Evolutionary conservation across 768 basidiomycete species (phyloP).

Genomic region (Termitomyces sp.): DNA sequence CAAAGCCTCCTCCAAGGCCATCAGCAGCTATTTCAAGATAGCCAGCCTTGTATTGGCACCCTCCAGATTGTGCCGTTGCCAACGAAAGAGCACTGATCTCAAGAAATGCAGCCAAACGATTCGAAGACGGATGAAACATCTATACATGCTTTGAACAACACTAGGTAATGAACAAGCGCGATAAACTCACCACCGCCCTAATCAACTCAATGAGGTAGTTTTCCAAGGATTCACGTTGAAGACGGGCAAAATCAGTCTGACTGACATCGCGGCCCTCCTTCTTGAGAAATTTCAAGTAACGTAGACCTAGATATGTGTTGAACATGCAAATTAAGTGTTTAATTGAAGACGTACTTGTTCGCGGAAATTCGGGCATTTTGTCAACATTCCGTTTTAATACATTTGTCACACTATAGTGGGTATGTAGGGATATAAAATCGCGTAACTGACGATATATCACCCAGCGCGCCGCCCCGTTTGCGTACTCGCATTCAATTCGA

Average conservation of each 20-base stretch:
- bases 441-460: slow-evolving; percentile 92
- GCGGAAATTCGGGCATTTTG: slow-evolving; percentile 89
- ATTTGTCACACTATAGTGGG: slow-evolving; percentile 86
- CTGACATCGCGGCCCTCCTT: slow-evolving; percentile 56
- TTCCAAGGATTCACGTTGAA: slow-evolving; percentile 82
- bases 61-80: slow-evolving; percentile 73
- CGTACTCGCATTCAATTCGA: slow-evolving; percentile 95
- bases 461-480: slow-evolving; percentile 90
- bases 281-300: slow-evolving; percentile 85
- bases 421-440: slow-evolving; percentile 88
- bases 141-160: slow-evolving; percentile 25
- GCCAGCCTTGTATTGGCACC: slow-evolving; percentile 89
- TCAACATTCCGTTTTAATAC: slow-evolving; percentile 70
- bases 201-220: slow-evolving; percentile 86
- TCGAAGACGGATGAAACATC: slow-evolving; percentile 96
- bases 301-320: slow-evolving; percentile 52
- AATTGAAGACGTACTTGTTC: slow-evolving; percentile 50
- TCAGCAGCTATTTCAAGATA: slow-evolving; percentile 60
- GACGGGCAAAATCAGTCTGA: slow-evolving; percentile 73
- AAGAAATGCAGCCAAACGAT: slow-evolving; percentile 85
- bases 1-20: slow-evolving; percentile 55
- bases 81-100: slow-evolving; percentile 90
- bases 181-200: slow-evolving; percentile 72
- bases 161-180: not conserved
- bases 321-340: not conserved